Evolutionary conservation across 257 asterid species (phyloP).

Genomic region (Solanum dulcamara): DNA sequence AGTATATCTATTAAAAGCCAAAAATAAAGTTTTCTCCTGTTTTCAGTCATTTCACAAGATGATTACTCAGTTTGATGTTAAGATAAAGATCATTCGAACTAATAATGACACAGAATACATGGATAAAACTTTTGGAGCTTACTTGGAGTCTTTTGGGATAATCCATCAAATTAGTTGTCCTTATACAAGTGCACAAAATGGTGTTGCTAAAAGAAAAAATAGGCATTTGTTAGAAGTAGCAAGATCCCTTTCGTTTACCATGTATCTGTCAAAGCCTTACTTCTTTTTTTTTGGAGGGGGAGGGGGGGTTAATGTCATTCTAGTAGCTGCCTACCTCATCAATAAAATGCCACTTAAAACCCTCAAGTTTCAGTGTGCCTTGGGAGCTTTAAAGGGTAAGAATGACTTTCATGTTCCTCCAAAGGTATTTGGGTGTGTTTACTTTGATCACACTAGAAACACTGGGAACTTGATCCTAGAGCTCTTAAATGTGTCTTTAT

Average conservation of each 20-base stretch:
- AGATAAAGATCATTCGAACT: background rate
- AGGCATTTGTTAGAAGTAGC: background rate
- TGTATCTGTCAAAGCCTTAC: background rate
- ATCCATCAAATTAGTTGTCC: background rate
- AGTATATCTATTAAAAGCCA: no score
- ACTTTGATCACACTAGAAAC: background rate
- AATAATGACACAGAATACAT: background rate
- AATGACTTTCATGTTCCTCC: background rate
- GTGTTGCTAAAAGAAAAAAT: background rate
- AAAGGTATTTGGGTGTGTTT: background rate
- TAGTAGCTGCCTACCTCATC: background rate
- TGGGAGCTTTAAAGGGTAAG: background rate
- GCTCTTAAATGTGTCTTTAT: background rate
- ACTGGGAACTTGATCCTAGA: background rate
- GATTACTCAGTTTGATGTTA: background rate
- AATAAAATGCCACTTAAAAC: no score
- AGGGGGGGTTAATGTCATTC: background rate
- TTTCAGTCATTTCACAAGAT: background rate
- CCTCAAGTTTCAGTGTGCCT: background rate
- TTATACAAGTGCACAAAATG: background rate
- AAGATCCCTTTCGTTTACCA: background rate
- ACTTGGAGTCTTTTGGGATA: background rate
- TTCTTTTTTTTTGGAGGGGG: no score
- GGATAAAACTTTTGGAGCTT: no score
- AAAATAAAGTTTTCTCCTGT: no score